These are phyloP conservation scores for Colletotrichum phormii DNA, from an alignment of 2,329 filamentous ascomycete genomes.

Conservation along the genomic window DNA sequence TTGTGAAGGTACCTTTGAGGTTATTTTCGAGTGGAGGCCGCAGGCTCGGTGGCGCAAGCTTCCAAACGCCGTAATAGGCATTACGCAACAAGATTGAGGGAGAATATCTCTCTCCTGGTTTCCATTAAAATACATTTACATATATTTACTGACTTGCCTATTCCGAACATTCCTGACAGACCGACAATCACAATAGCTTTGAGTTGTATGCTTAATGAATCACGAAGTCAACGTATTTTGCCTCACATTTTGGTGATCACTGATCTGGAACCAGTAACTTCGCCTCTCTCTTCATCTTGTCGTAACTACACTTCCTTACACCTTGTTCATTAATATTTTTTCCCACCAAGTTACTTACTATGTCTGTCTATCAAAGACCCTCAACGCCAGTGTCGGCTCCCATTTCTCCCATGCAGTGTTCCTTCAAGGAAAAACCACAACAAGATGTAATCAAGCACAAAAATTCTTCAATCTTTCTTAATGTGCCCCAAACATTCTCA, in stretches of 20 bases:
- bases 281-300: neutral
- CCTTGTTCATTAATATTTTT: neutral
- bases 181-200: neutral
- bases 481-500: neutral
- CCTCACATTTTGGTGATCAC: neutral
- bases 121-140: neutral
- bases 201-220: neutral
- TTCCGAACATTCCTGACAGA: no score
- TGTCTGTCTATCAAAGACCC: slow-evolving; percentile 10
- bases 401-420: neutral
- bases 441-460: slow-evolving; percentile 3
- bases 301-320: neutral
- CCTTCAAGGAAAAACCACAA: neutral
- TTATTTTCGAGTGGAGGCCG: neutral
- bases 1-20: neutral
- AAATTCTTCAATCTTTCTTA: neutral
- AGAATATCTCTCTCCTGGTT: neutral
- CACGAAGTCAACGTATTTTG: neutral
- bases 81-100: neutral
- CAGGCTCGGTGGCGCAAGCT: neutral
- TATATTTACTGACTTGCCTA: neutral
- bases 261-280: neutral
- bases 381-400: slow-evolving; percentile 9
- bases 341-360: neutral
- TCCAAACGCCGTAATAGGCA: neutral